Evolutionary conservation across 257 asterid genomes (phyloP).

Genomic region (Solanum gandarillasii): DNA sequence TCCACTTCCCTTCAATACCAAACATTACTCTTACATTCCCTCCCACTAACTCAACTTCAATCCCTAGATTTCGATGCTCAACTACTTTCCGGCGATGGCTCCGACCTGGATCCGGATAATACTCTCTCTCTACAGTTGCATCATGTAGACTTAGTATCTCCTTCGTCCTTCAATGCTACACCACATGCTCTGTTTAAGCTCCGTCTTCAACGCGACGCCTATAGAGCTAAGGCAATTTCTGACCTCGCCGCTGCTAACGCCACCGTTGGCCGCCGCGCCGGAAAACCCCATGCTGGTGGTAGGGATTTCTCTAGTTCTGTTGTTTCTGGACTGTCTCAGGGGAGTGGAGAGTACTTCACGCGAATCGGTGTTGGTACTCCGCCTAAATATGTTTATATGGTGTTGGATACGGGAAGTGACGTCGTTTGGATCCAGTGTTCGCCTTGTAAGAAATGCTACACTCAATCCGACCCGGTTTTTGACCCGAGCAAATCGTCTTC

Average conservation of each 20-base stretch:
- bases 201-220: constrained; percentile 68
- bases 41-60: constrained; percentile 45
- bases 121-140: constrained; percentile 36
- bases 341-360: constrained; percentile 96
- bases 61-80: constrained; percentile 9
- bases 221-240: constrained; percentile 26
- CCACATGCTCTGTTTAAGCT: constrained; percentile 49
- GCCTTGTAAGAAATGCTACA: constrained; percentile 70
- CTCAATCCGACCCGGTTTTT: constrained; percentile 77
- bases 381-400: constrained; percentile 51
- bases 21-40: constrained; percentile 31
- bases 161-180: constrained; percentile 25
- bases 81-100: not conserved
- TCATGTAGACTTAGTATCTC: constrained; percentile 50
- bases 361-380: constrained; percentile 87
- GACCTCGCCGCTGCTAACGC: constrained; percentile 13
- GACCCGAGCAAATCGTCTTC: constrained; percentile 46
- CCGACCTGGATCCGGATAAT: constrained; percentile 1
- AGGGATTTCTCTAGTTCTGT: constrained; percentile 60
- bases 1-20: constrained; percentile 27
- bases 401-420: constrained; percentile 86
- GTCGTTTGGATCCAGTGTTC: constrained; percentile 86
- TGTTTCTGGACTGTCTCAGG: constrained; percentile 63
- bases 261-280: not conserved
- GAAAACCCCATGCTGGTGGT: not conserved